phyloP scores from a whole-genome alignment of 257 asterid genomes.

The Nicotiana attenuata region DNA sequence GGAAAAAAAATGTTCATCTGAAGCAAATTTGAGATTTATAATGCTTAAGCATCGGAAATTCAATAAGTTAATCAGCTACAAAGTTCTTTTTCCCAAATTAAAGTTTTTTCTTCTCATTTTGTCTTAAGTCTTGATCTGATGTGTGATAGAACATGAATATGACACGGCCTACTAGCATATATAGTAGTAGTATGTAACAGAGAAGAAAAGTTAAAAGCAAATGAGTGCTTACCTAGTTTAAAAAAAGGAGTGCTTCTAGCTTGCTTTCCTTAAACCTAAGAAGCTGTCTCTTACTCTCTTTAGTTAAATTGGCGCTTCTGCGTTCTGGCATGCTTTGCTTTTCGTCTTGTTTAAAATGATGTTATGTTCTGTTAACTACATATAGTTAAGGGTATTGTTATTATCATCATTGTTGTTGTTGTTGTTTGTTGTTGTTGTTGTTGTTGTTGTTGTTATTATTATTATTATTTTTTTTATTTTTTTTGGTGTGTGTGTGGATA shows the following conservation, averaged over 20 bases:
- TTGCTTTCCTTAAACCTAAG: neutral
- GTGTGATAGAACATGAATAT: neutral
- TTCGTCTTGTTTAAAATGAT: neutral
- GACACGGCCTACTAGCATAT: neutral
- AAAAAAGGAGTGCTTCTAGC: neutral
- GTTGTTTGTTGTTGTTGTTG: too few species aligned
- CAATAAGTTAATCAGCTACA: neutral
- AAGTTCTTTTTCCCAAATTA: neutral
- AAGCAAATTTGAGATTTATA: neutral
- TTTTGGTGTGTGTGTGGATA: too few species aligned
- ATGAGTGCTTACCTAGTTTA: neutral
- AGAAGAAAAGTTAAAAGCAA: neutral
- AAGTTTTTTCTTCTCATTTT: neutral
- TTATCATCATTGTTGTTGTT: neutral
- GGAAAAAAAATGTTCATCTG: neutral
- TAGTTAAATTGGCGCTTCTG: neutral
- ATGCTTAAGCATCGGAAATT: neutral
- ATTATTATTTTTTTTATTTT: too few species aligned
- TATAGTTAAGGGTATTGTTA: neutral
- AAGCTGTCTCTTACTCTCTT: neutral
- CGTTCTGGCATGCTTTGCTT: neutral
- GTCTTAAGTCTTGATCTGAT: neutral
- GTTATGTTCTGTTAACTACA: neutral
- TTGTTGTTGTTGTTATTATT: neutral
- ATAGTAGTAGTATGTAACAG: neutral